These are phyloP conservation scores for Fusarium decemcellulare DNA, from an alignment of 2,329 filamentous ascomycete species.

Conservation along the genomic window DNA sequence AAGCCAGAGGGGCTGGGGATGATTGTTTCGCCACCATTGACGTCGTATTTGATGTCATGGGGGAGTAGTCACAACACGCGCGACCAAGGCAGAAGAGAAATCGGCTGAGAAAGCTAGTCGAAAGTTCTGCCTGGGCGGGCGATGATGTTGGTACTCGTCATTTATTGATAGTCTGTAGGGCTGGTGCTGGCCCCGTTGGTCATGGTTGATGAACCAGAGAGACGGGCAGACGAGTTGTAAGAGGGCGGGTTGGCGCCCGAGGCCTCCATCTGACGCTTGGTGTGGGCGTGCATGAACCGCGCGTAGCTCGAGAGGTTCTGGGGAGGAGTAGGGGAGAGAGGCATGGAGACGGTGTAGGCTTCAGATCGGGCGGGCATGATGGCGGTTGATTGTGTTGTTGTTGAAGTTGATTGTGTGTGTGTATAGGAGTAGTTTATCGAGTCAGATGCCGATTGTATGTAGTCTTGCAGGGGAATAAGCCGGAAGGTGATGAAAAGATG, in stretches of 20 bases:
- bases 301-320: slow-evolving; percentile 70
- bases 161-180: slow-evolving; percentile 32
- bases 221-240: slow-evolving; percentile 24
- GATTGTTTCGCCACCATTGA: slow-evolving; percentile 33
- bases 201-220: slow-evolving; percentile 33
- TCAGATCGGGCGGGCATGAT: slow-evolving; percentile 58
- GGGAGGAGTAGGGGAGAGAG: slow-evolving; percentile 56
- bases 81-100: slow-evolving; percentile 7
- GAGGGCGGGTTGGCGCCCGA: slow-evolving; percentile 52
- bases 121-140: background rate
- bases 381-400: slow-evolving; percentile 34
- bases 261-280: slow-evolving; percentile 75
- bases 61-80: background rate
- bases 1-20: slow-evolving; percentile 23
- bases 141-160: background rate
- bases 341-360: slow-evolving; percentile 54
- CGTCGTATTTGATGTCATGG: slow-evolving; percentile 37
- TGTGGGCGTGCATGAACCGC: slow-evolving; percentile 75
- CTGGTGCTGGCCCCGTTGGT: slow-evolving; percentile 48
- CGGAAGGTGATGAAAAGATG: slow-evolving; percentile 10
- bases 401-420: slow-evolving; percentile 7
- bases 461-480: background rate
- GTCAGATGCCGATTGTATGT: background rate
- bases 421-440: background rate
- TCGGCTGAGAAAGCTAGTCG: background rate